These are phyloP conservation scores for Elsinoe perseae DNA, from an alignment of 2,329 filamentous ascomycete genomes.

Conservation along the genomic window DNA sequence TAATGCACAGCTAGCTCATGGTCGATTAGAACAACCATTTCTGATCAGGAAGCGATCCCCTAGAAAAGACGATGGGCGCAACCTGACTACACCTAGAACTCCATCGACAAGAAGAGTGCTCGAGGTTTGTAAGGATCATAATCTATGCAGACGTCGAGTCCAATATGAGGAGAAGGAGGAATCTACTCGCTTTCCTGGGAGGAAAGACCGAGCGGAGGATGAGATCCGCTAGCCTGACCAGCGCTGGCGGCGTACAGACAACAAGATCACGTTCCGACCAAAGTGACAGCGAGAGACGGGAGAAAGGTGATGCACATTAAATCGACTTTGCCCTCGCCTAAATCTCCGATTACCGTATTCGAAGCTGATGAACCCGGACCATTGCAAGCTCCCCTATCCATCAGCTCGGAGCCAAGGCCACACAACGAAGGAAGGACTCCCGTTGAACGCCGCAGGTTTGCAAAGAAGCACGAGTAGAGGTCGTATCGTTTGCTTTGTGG, in stretches of 20 bases:
- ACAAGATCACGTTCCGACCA: not conserved
- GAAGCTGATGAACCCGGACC: not conserved
- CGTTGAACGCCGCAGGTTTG: slow-evolving; percentile 20
- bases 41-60: no score
- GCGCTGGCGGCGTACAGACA: not conserved
- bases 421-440: slow-evolving; percentile 18
- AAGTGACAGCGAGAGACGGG: not conserved
- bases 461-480: slow-evolving; percentile 18
- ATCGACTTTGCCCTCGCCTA: not conserved
- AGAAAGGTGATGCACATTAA: not conserved
- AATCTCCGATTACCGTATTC: not conserved
- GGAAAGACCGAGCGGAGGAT: no score
- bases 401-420: not conserved
- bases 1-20: no score
- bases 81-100: no score
- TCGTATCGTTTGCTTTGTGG: slow-evolving; percentile 15
- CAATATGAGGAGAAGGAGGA: no score
- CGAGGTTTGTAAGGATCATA: no score
- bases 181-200: no score
- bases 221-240: no score
- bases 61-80: no score
- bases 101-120: no score
- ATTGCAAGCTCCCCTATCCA: not conserved
- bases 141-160: no score
- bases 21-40: no score